Evolutionary conservation across 1,139 yeast genomes (phyloP).

Genomic region (Hyphopichia buzzinii): DNA sequence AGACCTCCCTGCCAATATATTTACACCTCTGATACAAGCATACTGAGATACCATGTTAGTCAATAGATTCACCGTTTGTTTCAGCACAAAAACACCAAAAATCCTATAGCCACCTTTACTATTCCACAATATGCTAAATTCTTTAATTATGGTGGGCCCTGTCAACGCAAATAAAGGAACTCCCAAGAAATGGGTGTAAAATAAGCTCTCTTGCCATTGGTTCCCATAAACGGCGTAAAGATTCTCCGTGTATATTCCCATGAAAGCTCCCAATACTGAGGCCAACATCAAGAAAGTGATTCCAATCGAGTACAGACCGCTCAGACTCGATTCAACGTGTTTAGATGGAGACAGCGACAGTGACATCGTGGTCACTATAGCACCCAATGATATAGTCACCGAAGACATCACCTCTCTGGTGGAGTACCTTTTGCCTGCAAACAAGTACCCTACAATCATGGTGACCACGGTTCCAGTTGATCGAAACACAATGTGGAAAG

Average conservation of each 20-base stretch:
- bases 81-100: conserved; percentile 7
- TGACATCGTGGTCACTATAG: conserved; percentile 47
- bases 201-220: conserved; percentile 64
- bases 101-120: too few species aligned
- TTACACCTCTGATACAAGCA: conserved; percentile 67
- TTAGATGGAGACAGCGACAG: too few species aligned
- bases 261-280: conserved; percentile 49
- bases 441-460: conserved; percentile 52
- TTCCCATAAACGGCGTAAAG: conserved; percentile 51
- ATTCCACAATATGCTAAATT: conserved; percentile 12
- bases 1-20: conserved; percentile 53
- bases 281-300: conserved; percentile 43
- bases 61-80: conserved; percentile 22
- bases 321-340: too few species aligned
- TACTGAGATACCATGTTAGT: conserved; percentile 61
- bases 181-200: conserved; percentile 58
- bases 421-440: conserved; percentile 48
- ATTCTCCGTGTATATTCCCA: conserved; percentile 56
- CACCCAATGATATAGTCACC: conserved; percentile 53
- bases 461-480: conserved; percentile 66
- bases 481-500: conserved; percentile 65
- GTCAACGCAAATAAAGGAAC: conserved; percentile 52
- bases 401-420: conserved; percentile 49
- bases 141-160: conserved; percentile 13
- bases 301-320: conserved; percentile 2